Base-by-base conservation (phyloP, 1,139 yeast genomes). In the Candida dubliniensis region DNA sequence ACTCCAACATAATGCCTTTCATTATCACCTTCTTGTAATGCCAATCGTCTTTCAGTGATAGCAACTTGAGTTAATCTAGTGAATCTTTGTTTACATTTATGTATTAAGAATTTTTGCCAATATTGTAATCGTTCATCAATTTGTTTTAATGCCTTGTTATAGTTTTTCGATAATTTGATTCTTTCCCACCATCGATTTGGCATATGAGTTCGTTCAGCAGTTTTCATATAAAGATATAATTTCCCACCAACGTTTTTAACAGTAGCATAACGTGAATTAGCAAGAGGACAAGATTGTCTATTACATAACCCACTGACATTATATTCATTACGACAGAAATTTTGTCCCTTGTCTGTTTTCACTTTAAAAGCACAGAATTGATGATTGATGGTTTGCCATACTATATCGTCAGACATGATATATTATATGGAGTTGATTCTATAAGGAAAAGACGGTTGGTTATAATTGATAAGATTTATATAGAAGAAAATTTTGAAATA, bases 141-240 rank as follows among this genome's bases (percentile, higher is more conserved):
- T 66, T 93, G 99, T 53, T 79, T 78, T 57, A 93, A 76, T 5
- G 99, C 98, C 61, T 79, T 85, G 44, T 84, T 78, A 63, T 90
- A 93, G 64, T 93, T 91, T 63, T 88, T 89, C 46, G 95, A 87
- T 48, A 93, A 75, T 63, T 84, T 84, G 61, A 93, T 84, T 57
- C 98, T 78, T 67, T 93, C 97, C 99, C 99, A 93, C 66, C 88
- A 72, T 58, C 87, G 87, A 38, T 87, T 81, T 11, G 99, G 99
- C 56, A 89, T 87, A 63, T 93, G 99, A 23, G 96, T 95, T 67
- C 99, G 81, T 71, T 93, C 99, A 1, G 95, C 96, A 1, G 98
- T 93, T 64, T 93, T 93, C 93, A 93, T 93, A 69, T 93, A 93
- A 34, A 93, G 74, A 60, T 90, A 93, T 40, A 93, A 72, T 61